Conservation (phyloP, 257 asterid genomes). For the Salvia splendens region DNA sequence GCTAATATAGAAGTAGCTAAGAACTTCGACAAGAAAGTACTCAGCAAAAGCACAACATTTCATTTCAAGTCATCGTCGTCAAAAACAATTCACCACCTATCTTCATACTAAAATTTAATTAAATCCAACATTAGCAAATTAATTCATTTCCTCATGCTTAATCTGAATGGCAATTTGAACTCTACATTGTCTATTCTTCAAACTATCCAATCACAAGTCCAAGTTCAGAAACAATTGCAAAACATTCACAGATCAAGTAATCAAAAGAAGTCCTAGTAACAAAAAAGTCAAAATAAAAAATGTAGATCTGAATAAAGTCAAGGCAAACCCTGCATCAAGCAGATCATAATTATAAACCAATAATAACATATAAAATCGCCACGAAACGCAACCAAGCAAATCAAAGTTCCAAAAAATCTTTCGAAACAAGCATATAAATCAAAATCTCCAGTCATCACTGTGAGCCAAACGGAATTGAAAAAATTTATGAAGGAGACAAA, state of each 20-base stretch:
- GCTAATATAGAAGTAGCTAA: neutral
- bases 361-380: conserved; percentile 12
- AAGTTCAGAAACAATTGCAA: neutral
- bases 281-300: conserved; percentile 9
- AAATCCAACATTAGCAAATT: conserved; percentile 10
- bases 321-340: neutral
- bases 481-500: neutral
- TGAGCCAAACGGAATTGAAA: conserved; percentile 2
- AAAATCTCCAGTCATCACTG: neutral
- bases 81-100: neutral
- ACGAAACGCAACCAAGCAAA: neutral
- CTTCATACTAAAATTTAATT: conserved; percentile 5
- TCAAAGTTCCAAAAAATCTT: neutral
- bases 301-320: conserved; percentile 29
- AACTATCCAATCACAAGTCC: neutral
- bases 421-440: neutral
- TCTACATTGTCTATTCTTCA: neutral
- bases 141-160: neutral
- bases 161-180: neutral
- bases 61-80: neutral
- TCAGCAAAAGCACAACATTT: neutral
- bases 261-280: neutral
- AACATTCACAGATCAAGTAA: neutral
- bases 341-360: neutral
- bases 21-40: neutral